These are phyloP conservation scores for Tylopilus sp. DNA, from an alignment of 1,284 basidiomycete species.

Conservation along the genomic window DNA sequence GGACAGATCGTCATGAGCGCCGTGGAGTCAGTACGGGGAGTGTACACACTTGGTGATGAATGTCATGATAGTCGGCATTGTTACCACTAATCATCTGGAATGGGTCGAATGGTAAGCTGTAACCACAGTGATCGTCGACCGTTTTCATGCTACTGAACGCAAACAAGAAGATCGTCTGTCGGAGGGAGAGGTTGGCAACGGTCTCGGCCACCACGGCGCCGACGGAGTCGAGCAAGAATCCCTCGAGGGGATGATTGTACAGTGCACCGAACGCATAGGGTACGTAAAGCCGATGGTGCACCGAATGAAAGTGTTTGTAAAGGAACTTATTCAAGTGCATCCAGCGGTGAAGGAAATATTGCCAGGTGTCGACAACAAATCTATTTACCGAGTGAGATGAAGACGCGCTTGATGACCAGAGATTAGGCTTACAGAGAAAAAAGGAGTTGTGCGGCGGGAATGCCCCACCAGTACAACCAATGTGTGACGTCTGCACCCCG, in stretches of 20 bases:
- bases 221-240: constrained; percentile 84
- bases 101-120: constrained; percentile 84
- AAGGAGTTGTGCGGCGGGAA: constrained; percentile 75
- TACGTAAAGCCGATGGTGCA: constrained; percentile 95
- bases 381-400: constrained; percentile 40
- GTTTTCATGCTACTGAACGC: constrained; percentile 87
- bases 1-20: constrained; percentile 7
- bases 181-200: constrained; percentile 67
- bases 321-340: constrained; percentile 92
- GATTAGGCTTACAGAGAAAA: constrained; percentile 75
- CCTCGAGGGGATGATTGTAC: constrained; percentile 97
- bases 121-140: constrained; percentile 97
- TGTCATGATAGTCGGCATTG: constrained; percentile 97
- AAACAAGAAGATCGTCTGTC: constrained; percentile 88
- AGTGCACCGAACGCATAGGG: constrained; percentile 97
- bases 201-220: constrained; percentile 80
- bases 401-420: background rate
- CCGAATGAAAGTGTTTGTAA: constrained; percentile 90
- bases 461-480: constrained; percentile 92
- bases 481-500: constrained; percentile 57
- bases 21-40: background rate
- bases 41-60: constrained; percentile 82
- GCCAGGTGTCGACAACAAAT: constrained; percentile 96
- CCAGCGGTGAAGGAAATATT: constrained; percentile 91
- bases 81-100: constrained; percentile 87